These are phyloP conservation scores for Pleomassaria siparia DNA, from an alignment of 2,329 filamentous ascomycete species.

Conservation along the genomic window DNA sequence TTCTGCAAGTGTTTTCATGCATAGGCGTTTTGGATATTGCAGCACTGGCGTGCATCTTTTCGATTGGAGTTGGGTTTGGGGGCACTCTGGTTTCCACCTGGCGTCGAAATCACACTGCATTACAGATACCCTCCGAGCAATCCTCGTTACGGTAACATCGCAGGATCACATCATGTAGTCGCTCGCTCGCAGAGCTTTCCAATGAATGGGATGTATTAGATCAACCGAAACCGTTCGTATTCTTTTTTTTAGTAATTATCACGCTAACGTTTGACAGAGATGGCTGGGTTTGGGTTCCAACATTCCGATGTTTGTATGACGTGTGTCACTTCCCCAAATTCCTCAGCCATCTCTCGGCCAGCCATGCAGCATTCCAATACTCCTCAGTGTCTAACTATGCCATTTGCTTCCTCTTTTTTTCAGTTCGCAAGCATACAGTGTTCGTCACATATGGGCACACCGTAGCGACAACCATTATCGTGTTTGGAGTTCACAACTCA, in stretches of 20 bases:
- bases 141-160: constrained; percentile 9
- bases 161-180: constrained; percentile 5
- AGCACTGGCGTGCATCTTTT: constrained; percentile 5
- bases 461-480: not conserved
- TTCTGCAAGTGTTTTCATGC: not conserved
- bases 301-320: not conserved
- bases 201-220: not conserved
- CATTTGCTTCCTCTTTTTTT: not conserved
- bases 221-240: not conserved
- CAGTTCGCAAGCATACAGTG: not conserved
- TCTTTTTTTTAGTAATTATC: not conserved
- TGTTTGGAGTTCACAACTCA: not conserved
- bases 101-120: constrained; percentile 18
- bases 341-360: constrained; percentile 24
- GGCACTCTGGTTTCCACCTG: constrained; percentile 17
- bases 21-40: constrained; percentile 17
- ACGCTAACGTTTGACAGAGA: not conserved
- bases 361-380: constrained; percentile 29
- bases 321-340: constrained; percentile 7
- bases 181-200: constrained; percentile 1
- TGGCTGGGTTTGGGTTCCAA: not conserved
- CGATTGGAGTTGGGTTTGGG: constrained; percentile 9
- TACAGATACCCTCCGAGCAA: constrained; percentile 29
- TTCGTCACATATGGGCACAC: not conserved
- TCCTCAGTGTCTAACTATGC: not conserved